These are phyloP conservation scores for Verticillium albo-atrum DNA, from an alignment of 2,329 filamentous ascomycete genomes.

Conservation along the genomic window DNA sequence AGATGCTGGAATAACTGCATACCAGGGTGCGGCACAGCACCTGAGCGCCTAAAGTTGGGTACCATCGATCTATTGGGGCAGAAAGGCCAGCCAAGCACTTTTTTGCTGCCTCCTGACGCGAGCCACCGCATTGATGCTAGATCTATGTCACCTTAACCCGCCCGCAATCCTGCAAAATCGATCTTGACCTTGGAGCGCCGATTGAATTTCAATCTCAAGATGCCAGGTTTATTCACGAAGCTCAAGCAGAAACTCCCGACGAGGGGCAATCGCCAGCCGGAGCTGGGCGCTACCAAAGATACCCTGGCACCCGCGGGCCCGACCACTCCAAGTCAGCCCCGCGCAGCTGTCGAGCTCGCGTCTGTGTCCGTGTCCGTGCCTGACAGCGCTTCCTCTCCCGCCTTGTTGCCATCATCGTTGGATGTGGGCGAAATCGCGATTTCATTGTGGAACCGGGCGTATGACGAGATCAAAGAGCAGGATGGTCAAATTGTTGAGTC, in stretches of 20 bases:
- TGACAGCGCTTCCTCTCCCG: background rate
- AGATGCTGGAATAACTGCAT: no score
- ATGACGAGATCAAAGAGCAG: background rate
- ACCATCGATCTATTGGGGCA: no score
- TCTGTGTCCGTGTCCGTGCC: background rate
- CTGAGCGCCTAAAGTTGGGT: no score
- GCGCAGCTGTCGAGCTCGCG: background rate
- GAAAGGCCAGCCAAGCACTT: no score
- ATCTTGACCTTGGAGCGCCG: no score
- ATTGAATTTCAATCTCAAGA: background rate
- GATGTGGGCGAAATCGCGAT: background rate
- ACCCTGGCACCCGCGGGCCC: background rate
- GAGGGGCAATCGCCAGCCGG: background rate
- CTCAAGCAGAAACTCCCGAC: background rate
- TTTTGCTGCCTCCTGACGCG: no score
- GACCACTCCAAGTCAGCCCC: no score
- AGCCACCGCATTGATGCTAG: no score
- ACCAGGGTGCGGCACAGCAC: no score
- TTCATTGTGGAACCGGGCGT: background rate
- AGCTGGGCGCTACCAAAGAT: background rate
- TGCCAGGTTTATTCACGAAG: background rate
- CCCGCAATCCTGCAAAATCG: no score
- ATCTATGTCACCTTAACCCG: no score
- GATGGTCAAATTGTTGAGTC: background rate
- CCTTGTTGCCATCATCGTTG: background rate